phyloP scores from a whole-genome alignment of 352 stramenopile genomes.

The Stephanocyclus meneghinianus region DNA sequence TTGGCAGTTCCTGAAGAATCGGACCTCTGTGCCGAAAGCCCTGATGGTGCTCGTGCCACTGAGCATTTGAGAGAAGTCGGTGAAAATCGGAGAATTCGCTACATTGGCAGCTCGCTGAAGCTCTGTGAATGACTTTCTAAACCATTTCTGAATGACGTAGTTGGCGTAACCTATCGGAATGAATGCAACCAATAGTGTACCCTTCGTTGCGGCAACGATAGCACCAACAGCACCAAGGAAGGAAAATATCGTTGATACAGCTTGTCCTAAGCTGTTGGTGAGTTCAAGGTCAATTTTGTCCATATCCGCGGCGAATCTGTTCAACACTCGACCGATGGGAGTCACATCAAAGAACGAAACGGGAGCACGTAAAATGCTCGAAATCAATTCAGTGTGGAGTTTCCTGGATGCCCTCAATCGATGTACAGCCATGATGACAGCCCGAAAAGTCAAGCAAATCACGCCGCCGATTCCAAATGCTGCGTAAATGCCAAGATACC shows the following conservation, averaged over 20 bases:
- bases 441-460: slow-evolving; percentile 61
- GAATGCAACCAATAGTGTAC: slow-evolving; percentile 78
- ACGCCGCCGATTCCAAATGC: slow-evolving; percentile 71
- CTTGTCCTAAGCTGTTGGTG: slow-evolving; percentile 82
- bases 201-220: slow-evolving; percentile 85
- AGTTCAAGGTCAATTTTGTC: slow-evolving; percentile 90
- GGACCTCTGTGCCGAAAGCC: slow-evolving; percentile 78
- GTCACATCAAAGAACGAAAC: slow-evolving; percentile 91
- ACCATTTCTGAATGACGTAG: slow-evolving; percentile 81
- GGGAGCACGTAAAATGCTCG: slow-evolving; percentile 87
- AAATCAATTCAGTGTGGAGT: slow-evolving; percentile 88
- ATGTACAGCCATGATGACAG: slow-evolving; percentile 75
- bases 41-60: slow-evolving; percentile 81
- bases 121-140: slow-evolving; percentile 82
- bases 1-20: slow-evolving; percentile 79
- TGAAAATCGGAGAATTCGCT: slow-evolving; percentile 82
- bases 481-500: slow-evolving; percentile 77
- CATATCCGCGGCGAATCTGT: slow-evolving; percentile 90
- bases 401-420: slow-evolving; percentile 71
- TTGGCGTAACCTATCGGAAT: slow-evolving; percentile 87
- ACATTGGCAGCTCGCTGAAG: slow-evolving; percentile 78
- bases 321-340: slow-evolving; percentile 79
- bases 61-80: slow-evolving; percentile 83
- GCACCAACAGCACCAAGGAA: slow-evolving; percentile 82
- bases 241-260: slow-evolving; percentile 84